Evolutionary conservation across 371 early-diverging fungal genomes (phyloP), one percentile per base, ranked within the genome.

Genomic region (Batrachochytrium dendrobatidis): DNA sequence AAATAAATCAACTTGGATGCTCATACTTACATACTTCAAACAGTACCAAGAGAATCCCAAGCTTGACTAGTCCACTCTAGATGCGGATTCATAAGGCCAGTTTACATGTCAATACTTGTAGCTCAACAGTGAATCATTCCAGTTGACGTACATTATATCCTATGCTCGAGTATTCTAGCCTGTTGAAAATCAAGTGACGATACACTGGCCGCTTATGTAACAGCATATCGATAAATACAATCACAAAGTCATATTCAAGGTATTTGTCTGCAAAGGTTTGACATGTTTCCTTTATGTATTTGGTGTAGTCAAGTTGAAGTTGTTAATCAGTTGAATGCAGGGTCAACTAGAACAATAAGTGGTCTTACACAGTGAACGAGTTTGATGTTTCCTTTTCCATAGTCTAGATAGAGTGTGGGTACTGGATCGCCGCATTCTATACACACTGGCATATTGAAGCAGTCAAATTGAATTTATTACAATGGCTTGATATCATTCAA

Each of bases 191-290:
- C 48, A 95, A 56, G 66, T 95, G 96, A 1, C 94, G 82, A 71
- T 93, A 95, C 0, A 90, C 94, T 54, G 90, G 91, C 34, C 86
- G 84, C 69, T 92, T 91, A 68, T 89, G 90, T 55, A 95, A 74
- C 17, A 95, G 71, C 90, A 94, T 85, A 74, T 95, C 96, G 62
- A 95, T 90, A 69, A 94, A 91, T 59, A 91, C 83, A 55, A 94
- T 84, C 12, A 91, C 82, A 67, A 83, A 80, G 67, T 95, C 96
- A 63, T 87, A 86, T 69, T 95, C 96, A 46, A 95, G 81, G 71
- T 95, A 95, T 68, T 90, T 91, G 79, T 95, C 96, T 34, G 90
- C 92, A 65, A 95, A 88, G 33, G 81, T 73, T 34, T 86, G 77
- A 74, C 96, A 95, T 20, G 66, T 67, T 32, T 80, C 79, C 87